Evolutionary conservation across 306 rosid species (phyloP), one percentile per base, ranked within the genome.

Genomic region (Rosa lucieae): DNA sequence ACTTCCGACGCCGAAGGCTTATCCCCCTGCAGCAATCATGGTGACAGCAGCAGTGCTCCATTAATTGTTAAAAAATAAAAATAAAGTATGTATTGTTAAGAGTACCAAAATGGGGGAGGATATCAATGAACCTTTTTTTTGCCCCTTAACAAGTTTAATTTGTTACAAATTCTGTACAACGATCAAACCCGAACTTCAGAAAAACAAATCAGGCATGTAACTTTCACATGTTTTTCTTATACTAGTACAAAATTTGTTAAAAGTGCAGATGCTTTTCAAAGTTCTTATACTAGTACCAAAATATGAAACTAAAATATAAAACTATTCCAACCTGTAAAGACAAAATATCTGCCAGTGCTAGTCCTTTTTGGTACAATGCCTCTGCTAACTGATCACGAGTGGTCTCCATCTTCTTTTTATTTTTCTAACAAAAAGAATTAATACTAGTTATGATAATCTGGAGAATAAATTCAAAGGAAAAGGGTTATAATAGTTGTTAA

Each of bases 291-390:
- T 59, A 10, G 53, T 26, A 2, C 17, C 40, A 61, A 61, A 79
- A 62, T 48, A n/a, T 14, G 62, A 58, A 86, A 66, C 29, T 52
- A 18, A 74, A 79, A 80, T 76, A 49, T 12, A 79, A 69, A 56
- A 86, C 59, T 32, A 63, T 51, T 72, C 90, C 58, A 78, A 95
- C 99, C 98, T 88, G 81, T 70, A 90, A 74, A 79, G 96, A 85
- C 82, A 92, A 92, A 11, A 88, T 85, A 70, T 87, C 96, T 20
- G 90, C 93, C 72, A 95, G 80, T 5, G 92, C 99, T 65, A 95
- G 88, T 69, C 99, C 99, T 86, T 90, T 95, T 82, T 92, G 97
- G 81, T 91, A 95, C 53, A 95, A 84, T 53, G 97, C 98, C 86
- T 91, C 97, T 15, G 92, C 92, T 81, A 95, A 87, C 71, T 92